These are phyloP conservation scores for Tardiomyces depauwii DNA, from an alignment of 1,139 yeast species.

Conservation along the genomic window DNA sequence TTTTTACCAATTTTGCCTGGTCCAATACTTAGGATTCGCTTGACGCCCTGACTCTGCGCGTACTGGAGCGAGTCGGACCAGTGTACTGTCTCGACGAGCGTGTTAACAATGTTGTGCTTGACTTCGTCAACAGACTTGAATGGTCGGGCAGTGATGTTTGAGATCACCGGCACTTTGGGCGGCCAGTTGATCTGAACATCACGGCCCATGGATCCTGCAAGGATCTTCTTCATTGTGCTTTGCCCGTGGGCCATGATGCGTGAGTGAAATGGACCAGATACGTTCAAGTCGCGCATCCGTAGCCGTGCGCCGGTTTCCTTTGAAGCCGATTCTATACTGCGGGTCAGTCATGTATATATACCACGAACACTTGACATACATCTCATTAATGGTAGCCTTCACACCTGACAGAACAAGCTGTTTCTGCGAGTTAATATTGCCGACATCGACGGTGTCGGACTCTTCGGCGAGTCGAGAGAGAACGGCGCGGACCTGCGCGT, in stretches of 20 bases:
- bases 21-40: conserved; percentile 17
- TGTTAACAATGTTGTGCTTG: conserved; percentile 13
- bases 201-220: conserved; percentile 5
- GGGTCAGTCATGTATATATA: background rate
- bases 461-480: background rate
- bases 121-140: conserved; percentile 21
- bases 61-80: conserved; percentile 21
- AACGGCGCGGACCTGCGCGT: background rate
- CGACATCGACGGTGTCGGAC: conserved; percentile 21
- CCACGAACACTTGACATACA: conserved; percentile 2
- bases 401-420: conserved; percentile 40
- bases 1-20: conserved; percentile 20
- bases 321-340: background rate
- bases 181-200: conserved; percentile 15
- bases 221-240: conserved; percentile 12
- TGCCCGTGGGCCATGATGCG: conserved; percentile 31
- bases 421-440: conserved; percentile 33
- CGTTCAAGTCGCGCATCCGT: conserved; percentile 29
- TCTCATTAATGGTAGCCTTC: conserved; percentile 14
- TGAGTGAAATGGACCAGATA: conserved; percentile 46
- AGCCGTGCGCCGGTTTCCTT: conserved; percentile 7
- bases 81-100: conserved; percentile 22
- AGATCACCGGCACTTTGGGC: conserved; percentile 16
- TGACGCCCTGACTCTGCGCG: conserved; percentile 7
- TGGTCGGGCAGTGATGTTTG: conserved; percentile 25